phyloP scores from a whole-genome alignment of 192 early-diverging fungal species.

The Coemansia sp. region DNA sequence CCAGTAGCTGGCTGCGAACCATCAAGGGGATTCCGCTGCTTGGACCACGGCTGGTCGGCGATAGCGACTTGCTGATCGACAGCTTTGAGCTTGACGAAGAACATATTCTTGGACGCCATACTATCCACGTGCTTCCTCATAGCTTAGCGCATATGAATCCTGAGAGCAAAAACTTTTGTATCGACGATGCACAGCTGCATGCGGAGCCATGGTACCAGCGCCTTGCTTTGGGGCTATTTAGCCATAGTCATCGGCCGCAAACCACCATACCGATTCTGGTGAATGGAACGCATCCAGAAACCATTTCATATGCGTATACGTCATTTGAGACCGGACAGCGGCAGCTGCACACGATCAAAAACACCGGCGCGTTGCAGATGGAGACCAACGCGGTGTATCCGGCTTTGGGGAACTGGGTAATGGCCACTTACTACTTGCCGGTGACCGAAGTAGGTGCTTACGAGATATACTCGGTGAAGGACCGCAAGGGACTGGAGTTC shows the following conservation, averaged over 20 bases:
- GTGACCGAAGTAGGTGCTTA: constrained; percentile 38
- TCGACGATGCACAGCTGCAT: constrained; percentile 12
- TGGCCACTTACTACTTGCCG: constrained; percentile 43
- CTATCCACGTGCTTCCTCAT: constrained; percentile 51
- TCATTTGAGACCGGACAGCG: constrained; percentile 40
- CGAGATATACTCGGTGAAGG: constrained; percentile 37
- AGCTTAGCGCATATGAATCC: constrained; percentile 52
- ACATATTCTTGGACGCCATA: constrained; percentile 52
- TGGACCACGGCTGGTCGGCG: constrained; percentile 44
- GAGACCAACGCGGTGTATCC: constrained; percentile 30
- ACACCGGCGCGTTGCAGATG: constrained; percentile 23
- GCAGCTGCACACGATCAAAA: constrained; percentile 28
- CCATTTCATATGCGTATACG: constrained; percentile 40
- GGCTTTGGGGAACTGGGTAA: constrained; percentile 38
- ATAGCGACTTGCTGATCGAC: constrained; percentile 50
- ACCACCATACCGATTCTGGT: constrained; percentile 40
- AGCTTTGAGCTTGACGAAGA: constrained; percentile 43
- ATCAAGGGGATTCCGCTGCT: constrained; percentile 37
- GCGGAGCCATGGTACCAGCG: constrained; percentile 36
- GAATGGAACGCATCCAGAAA: constrained; percentile 43
- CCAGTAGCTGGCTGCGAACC: constrained; percentile 37
- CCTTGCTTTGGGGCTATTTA: constrained; percentile 13
- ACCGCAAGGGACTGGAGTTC: constrained; percentile 44
- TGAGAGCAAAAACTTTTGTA: constrained; percentile 23
- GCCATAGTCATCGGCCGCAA: constrained; percentile 10